These are phyloP conservation scores for Leishmania tropica DNA, from an alignment of 208 protist species.

Conservation along the genomic window DNA sequence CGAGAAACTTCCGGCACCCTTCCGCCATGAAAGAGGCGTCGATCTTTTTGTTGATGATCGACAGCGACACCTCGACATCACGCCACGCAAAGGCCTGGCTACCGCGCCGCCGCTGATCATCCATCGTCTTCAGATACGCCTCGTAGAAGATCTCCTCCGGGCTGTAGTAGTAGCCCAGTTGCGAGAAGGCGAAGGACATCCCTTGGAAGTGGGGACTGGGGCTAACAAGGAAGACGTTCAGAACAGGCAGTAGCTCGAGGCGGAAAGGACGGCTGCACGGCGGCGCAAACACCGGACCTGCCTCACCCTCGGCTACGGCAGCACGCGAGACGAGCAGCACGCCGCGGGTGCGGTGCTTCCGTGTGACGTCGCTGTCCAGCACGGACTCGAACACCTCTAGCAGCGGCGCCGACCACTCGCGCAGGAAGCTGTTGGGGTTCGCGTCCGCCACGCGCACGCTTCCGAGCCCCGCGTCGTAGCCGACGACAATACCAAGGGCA, in stretches of 20 bases:
- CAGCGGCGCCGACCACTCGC: conserved; percentile 75
- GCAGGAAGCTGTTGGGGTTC: conserved; percentile 80
- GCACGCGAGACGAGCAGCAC: conserved; percentile 49
- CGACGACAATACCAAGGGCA: conserved; percentile 66
- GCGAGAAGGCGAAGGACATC: conserved; percentile 82
- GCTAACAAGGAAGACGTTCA: conserved; percentile 87
- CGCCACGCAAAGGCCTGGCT: conserved; percentile 90
- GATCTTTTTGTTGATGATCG: conserved; percentile 87
- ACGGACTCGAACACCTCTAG: conserved; percentile 58
- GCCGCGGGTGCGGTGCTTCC: conserved; percentile 65
- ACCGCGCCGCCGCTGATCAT: conserved; percentile 79
- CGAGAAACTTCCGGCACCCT: conserved; percentile 82
- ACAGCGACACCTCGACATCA: conserved; percentile 88
- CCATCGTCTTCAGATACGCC: conserved; percentile 89
- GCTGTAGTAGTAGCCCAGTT: conserved; percentile 86
- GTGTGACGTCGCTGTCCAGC: conserved; percentile 44
- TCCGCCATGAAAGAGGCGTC: conserved; percentile 80
- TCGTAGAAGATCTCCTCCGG: conserved; percentile 92
- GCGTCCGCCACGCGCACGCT: conserved; percentile 66
- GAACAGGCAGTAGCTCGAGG: conserved; percentile 73
- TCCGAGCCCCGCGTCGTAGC: conserved; percentile 53
- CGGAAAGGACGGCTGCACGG: conserved; percentile 52
- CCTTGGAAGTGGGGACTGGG: conserved; percentile 87
- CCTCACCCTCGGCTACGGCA: conserved; percentile 1
- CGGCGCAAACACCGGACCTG: conserved; percentile 37